Base-by-base conservation (phyloP, 495 filamentous ascomycete genomes). In the Penicillium paxilli region DNA sequence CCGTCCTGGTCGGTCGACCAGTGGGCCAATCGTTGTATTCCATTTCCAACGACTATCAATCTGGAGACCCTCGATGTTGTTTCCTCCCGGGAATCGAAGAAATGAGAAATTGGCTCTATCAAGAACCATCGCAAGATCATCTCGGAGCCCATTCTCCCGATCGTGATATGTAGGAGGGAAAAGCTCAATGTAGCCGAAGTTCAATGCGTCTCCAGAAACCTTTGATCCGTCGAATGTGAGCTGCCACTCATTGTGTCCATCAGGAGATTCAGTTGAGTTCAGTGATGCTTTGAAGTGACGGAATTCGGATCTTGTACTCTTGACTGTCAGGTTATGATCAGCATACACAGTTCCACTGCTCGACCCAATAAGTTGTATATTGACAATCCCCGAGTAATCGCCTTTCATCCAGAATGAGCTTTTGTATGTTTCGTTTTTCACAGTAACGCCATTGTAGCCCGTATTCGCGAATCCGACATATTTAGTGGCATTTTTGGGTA, bases 41-140 rank as follows among this genome's bases (percentile, higher is more conserved):
- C 87, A 90, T 38, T 83, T 79, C 84, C 86, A 90, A 55, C 77
- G 74, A 38, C 70, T 63, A 11, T 67, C 61, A 42, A 73, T 52
- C 21, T 68, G 5, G 4, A 73, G 42, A 1, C 70, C 70, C 46
- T 73, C 70, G 20, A 87, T 65, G 62, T 86, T 87, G 59, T 89
- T 89, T 1, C 87, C 87, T 22, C 85, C 86, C 0, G 86, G 86
- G 37, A 87, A 81, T 5, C 87, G 75, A 30, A 89, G 70, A 57
- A 87, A 83, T 21, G 73, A 71, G 1, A 83, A 81, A 6, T 80
- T 75, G 7, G 86, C 52, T 17, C 74, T 75, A 2, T 71, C 74
- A 4, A 89, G 65, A 17, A 80, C 70, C 37, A 82, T 74, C 5
- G 79, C 81, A 14, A 89, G 63, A 59, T 88, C 85, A 4, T 74